A percentile compares a stretch with the other conserved stretches of the same genome.
These are phyloP conservation scores for Lithospermum erythrorhizon DNA, from an alignment of 257 asterid species.

Conservation along the genomic window DNA sequence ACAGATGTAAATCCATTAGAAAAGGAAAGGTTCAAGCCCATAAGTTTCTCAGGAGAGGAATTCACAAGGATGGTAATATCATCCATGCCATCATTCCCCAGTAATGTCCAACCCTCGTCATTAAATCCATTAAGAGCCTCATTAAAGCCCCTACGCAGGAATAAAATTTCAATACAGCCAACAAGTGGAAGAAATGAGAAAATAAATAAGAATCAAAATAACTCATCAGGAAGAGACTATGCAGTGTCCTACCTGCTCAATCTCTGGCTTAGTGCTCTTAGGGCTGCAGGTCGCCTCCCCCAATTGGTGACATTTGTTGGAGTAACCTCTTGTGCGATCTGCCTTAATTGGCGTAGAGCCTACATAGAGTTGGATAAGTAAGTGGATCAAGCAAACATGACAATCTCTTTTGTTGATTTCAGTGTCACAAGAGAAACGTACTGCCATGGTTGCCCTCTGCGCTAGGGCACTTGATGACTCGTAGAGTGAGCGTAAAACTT, in stretches of 20 bases:
- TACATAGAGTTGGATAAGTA: constrained; percentile 10
- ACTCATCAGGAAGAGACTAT: not conserved
- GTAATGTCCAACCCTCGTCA: constrained; percentile 92
- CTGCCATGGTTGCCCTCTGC: constrained; percentile 95
- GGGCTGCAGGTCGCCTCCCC: constrained; percentile 86
- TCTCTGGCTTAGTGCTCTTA: constrained; percentile 83
- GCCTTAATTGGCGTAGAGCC: constrained; percentile 81
- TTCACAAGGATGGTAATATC: constrained; percentile 81
- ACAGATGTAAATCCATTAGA: constrained; percentile 11
- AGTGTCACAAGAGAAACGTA: constrained; percentile 14
- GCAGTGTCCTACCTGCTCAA: constrained; percentile 47
- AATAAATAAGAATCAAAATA: not conserved
- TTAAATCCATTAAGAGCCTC: constrained; percentile 92
- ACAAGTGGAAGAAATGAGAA: not conserved
- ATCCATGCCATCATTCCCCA: constrained; percentile 80
- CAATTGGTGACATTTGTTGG: constrained; percentile 76
- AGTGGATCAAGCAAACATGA: not conserved
- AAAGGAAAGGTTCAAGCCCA: constrained; percentile 50
- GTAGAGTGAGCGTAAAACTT: constrained; percentile 87
- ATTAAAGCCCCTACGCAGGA: constrained; percentile 62
- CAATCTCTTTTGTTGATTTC: not conserved
- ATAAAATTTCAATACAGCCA: constrained; percentile 1
- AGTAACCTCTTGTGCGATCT: constrained; percentile 81
- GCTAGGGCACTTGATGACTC: constrained; percentile 91
- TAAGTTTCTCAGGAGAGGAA: constrained; percentile 68